These are phyloP conservation scores for Rhypophila decipiens DNA, from an alignment of 495 filamentous ascomycete species.

Conservation along the genomic window DNA sequence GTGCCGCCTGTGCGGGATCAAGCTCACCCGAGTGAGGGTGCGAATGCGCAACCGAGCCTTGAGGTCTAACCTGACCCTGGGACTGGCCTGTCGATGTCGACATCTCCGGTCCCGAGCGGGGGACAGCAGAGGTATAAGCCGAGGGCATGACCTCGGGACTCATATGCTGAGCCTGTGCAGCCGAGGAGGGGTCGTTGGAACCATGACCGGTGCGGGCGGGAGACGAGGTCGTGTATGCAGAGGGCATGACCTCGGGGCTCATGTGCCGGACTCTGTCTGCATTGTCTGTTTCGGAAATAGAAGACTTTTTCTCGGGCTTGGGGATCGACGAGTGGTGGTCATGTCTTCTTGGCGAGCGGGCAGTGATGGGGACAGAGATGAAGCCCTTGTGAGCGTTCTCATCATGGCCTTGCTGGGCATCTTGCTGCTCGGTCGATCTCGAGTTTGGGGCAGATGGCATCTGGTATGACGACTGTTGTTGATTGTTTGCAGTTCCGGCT, in stretches of 20 bases:
- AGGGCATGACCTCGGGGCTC: slow-evolving; percentile 3
- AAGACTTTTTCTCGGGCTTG: not conserved
- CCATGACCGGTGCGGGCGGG: not conserved
- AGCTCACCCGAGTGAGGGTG: not conserved
- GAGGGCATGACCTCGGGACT: slow-evolving; percentile 19
- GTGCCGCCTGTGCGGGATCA: slow-evolving; percentile 13
- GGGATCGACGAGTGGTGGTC: not conserved
- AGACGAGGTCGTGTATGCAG: not conserved
- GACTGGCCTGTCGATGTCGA: not conserved
- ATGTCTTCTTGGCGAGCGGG: not conserved
- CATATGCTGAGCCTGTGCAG: slow-evolving; percentile 4
- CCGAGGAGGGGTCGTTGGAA: not conserved
- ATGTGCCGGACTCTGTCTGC: slow-evolving; percentile 3
- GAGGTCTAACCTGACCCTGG: not conserved
- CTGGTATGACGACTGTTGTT: no score
- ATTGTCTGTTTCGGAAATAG: not conserved
- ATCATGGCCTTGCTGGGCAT: not conserved
- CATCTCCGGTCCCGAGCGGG: not conserved
- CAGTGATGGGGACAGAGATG: not conserved
- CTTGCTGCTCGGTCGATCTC: not conserved
- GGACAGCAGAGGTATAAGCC: slow-evolving; percentile 6
- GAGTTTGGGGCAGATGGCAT: not conserved
- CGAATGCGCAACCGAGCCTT: no score
- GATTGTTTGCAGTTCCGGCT: no score
- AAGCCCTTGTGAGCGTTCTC: not conserved